Conservation (phyloP, 2,329 filamentous ascomycete species). For the Venturia pyrina region DNA sequence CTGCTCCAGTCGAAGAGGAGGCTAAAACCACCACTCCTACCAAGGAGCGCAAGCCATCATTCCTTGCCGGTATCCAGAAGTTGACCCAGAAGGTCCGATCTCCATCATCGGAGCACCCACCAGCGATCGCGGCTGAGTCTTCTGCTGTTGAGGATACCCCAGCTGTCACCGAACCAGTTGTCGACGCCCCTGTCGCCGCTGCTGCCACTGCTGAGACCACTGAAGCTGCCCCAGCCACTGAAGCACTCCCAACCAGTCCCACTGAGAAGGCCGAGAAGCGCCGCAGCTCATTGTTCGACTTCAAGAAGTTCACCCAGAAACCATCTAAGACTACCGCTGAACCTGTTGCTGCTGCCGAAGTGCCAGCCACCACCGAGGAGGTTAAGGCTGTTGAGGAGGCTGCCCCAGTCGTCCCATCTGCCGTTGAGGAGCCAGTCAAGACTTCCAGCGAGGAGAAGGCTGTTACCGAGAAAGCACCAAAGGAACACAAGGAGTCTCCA, state of each 20-base stretch:
- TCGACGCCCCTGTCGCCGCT: slow-evolving; percentile 7
- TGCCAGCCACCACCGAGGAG: slow-evolving; percentile 22
- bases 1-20: not conserved
- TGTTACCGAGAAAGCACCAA: slow-evolving; percentile 9
- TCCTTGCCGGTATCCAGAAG: slow-evolving; percentile 4
- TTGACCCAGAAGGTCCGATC: slow-evolving; percentile 12
- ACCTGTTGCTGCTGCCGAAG: slow-evolving; percentile 13
- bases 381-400: slow-evolving; percentile 13
- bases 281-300: slow-evolving; percentile 14
- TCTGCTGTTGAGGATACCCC: slow-evolving; percentile 29
- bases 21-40: slow-evolving; percentile 2
- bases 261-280: slow-evolving; percentile 12
- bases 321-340: slow-evolving; percentile 6
- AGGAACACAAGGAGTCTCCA: slow-evolving; percentile 18
- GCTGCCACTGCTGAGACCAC: slow-evolving; percentile 2
- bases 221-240: not conserved
- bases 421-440: slow-evolving; percentile 16
- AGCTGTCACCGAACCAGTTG: slow-evolving; percentile 27
- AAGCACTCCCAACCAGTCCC: not conserved
- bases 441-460: slow-evolving; percentile 15
- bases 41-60: slow-evolving; percentile 12
- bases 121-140: slow-evolving; percentile 25
- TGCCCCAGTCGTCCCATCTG: slow-evolving; percentile 16
- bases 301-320: slow-evolving; percentile 8
- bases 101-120: slow-evolving; percentile 15